Evolutionary conservation across 179 eudicot species (phyloP).

Genomic region (Amaranthus tricolor): DNA sequence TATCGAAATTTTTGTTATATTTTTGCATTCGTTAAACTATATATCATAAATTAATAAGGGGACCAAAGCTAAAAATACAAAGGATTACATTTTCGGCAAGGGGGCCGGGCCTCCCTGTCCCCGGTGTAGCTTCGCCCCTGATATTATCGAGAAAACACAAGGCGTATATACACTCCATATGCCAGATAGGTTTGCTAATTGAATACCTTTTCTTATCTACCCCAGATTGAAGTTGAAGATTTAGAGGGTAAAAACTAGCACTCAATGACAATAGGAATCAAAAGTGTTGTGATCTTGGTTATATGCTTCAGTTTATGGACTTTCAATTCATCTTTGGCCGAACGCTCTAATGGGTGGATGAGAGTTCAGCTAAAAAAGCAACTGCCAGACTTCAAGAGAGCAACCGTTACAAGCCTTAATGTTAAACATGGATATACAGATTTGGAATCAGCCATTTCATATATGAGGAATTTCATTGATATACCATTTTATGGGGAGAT

Average conservation of each 20-base stretch:
- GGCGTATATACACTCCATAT: too few species aligned
- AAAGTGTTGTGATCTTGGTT: conserved; percentile 13
- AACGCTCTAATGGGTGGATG: conserved; percentile 20
- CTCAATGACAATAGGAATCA: conserved; percentile 23
- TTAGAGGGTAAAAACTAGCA: neutral
- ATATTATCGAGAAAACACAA: too few species aligned
- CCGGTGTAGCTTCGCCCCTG: too few species aligned
- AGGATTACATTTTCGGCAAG: too few species aligned
- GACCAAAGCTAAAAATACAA: too few species aligned
- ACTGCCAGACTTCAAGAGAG: conserved; percentile 27
- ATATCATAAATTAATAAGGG: too few species aligned
- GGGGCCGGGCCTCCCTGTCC: too few species aligned
- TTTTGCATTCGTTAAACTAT: too few species aligned
- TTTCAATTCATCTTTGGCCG: neutral
- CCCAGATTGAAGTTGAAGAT: neutral
- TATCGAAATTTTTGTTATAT: too few species aligned
- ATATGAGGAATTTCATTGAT: conserved; percentile 39
- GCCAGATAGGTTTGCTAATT: neutral
- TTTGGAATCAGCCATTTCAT: conserved; percentile 22
- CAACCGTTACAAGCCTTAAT: conserved; percentile 20
- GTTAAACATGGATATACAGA: neutral
- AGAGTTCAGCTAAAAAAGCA: conserved; percentile 35
- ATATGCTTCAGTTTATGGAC: conserved; percentile 25
- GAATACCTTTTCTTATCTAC: neutral
- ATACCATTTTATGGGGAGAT: conserved; percentile 39